Evolutionary conservation across 1,284 basidiomycete genomes (phyloP).

Genomic region (Vanrija pseudolonga): DNA sequence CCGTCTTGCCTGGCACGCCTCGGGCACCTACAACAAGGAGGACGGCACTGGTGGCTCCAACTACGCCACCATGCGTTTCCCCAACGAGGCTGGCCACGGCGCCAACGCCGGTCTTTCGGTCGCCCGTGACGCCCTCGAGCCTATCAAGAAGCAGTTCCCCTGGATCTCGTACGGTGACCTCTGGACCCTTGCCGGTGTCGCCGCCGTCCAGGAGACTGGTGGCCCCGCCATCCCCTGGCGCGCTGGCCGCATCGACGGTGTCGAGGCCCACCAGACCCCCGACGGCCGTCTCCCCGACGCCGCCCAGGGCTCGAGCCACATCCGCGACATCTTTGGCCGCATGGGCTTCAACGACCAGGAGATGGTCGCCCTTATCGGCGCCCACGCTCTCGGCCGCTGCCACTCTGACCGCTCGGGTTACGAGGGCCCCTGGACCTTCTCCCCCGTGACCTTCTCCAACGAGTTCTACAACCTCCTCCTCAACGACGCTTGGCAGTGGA

Average conservation of each 20-base stretch:
- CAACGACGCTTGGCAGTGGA: constrained; percentile 66
- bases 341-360: constrained; percentile 98
- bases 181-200: constrained; percentile 80
- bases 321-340: constrained; percentile 86
- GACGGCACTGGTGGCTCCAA: constrained; percentile 81
- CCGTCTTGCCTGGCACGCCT: constrained; percentile 89
- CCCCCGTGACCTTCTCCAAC: constrained; percentile 64
- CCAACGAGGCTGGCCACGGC: constrained; percentile 74
- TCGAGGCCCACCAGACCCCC: constrained; percentile 71
- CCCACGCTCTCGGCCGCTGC: constrained; percentile 92
- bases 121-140: constrained; percentile 80
- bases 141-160: constrained; percentile 71
- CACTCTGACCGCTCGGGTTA: constrained; percentile 77
- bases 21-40: constrained; percentile 87
- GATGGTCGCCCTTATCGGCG: constrained; percentile 90
- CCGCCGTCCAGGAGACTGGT: constrained; percentile 61
- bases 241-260: constrained; percentile 80
- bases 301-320: constrained; percentile 74
- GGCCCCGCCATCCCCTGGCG: constrained; percentile 76
- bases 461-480: constrained; percentile 82
- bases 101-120: constrained; percentile 80
- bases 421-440: constrained; percentile 63
- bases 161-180: constrained; percentile 94
- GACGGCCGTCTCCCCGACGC: constrained; percentile 95
- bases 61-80: constrained; percentile 93